Evolutionary conservation across 179 eudicot species (phyloP), one percentile per base, ranked within the genome.

Genomic region (Camellia oleifera): DNA sequence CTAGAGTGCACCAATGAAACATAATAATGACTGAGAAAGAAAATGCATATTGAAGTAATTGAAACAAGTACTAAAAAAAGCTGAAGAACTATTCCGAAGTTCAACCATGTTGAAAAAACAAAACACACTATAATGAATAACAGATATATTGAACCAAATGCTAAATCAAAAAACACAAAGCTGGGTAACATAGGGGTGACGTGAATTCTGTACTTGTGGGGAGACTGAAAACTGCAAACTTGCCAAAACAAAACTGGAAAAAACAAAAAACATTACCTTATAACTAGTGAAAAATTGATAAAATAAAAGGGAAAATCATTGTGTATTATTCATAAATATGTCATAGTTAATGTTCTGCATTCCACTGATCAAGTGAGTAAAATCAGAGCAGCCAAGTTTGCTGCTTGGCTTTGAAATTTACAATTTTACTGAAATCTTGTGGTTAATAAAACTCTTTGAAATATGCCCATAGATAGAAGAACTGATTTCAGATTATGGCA

Each of bases 1-100:
- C 57, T 20, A 15, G 58, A 75, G 17, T 10, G 40, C 80, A 71
- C 6, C 69, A 78, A 75, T 54, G 40, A 44, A 63, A 78, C 42
- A 58, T 9, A 69, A 71, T 63, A 58, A 42, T 9, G 42, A 61
- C 52, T 17, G 26, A 69, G 57, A 77, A 32, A 7, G 45, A 7
- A 54, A 52, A 42, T 23, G 48, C 52, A 44, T 11, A 4, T 40
- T n/a, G 9, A 64, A 32, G 62, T 53, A 23, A 32, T 26, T 20
- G 8, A 23, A 8, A 50, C 40, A 32, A 32, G 40, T 1, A 32
- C 0, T 32, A 32, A 32, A 32, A 32, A 32, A 32, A 32, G 40
- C 40, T 32, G 40, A 32, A 32, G 40, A 32, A 32, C 40, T 32
- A 32, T 32, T 32, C 40, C 40, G 2, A 32, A 32, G 40, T 32